phyloP scores from a whole-genome alignment of 164 flowering plant species.

The Tinospora cordifolia region DNA sequence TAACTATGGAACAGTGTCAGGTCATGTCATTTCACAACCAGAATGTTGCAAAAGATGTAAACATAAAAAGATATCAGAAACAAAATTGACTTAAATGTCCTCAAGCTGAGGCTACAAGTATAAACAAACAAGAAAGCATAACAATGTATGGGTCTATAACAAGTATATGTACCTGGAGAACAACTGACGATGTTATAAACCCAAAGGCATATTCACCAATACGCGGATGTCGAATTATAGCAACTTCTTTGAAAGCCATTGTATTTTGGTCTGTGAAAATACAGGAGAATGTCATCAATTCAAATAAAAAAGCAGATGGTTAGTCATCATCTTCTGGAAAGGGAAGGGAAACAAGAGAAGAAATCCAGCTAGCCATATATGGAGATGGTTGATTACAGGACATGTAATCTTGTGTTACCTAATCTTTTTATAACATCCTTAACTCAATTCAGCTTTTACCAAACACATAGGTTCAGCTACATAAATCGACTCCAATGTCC shows the following conservation, averaged over 20 bases:
- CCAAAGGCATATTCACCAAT: conserved; percentile 90
- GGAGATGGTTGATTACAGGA: too few species aligned
- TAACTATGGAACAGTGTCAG: not conserved
- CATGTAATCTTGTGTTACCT: too few species aligned
- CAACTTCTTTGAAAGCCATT: conserved; percentile 82
- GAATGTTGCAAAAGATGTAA: too few species aligned
- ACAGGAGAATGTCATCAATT: conserved; percentile 6
- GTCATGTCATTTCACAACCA: not conserved
- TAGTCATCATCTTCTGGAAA: not conserved
- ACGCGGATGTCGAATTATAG: conserved; percentile 82
- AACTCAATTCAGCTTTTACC: too few species aligned
- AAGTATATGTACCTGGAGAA: conserved; percentile 26
- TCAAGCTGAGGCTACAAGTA: not conserved
- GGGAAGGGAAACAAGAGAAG: not conserved
- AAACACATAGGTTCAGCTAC: too few species aligned
- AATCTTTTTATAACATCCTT: too few species aligned
- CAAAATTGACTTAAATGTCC: not conserved
- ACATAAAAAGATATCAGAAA: not conserved
- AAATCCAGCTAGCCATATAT: not conserved
- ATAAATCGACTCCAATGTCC: too few species aligned
- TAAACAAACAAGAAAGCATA: not conserved
- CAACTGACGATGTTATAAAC: conserved; percentile 60
- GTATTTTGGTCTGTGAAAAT: conserved; percentile 58
- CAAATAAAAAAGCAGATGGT: not conserved
- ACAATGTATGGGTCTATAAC: not conserved